Evolutionary conservation across 441 rosid species (phyloP).

Genomic region (Eutrema salsugineum): DNA sequence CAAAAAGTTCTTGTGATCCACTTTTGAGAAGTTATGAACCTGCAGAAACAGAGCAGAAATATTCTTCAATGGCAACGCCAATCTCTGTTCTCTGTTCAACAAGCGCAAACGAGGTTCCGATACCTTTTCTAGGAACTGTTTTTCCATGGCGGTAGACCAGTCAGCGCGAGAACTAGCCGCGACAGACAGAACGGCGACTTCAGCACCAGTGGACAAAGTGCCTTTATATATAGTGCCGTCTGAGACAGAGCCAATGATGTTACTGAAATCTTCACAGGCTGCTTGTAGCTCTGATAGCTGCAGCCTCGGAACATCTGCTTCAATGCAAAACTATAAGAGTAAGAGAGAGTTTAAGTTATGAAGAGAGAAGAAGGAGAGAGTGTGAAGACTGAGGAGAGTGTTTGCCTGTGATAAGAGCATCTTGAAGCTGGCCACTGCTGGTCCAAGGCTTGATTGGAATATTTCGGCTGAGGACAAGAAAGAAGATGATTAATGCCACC

Average conservation of each 20-base stretch:
- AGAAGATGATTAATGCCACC: constrained; percentile 34
- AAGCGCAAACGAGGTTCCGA: constrained; percentile 2
- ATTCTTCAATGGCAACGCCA: background rate
- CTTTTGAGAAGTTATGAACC: constrained; percentile 73
- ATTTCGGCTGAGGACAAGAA: constrained; percentile 51
- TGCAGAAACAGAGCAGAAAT: constrained; percentile 33
- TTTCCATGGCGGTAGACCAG: constrained; percentile 72
- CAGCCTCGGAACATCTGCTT: constrained; percentile 82
- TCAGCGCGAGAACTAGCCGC: constrained; percentile 42
- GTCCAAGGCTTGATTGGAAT: constrained; percentile 89
- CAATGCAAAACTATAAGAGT: background rate
- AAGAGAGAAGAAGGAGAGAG: background rate
- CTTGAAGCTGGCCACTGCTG: constrained; percentile 87
- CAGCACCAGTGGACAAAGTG: constrained; percentile 86
- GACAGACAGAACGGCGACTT: constrained; percentile 75
- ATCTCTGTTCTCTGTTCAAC: background rate
- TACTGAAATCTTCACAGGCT: constrained; percentile 98
- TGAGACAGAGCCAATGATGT: constrained; percentile 75
- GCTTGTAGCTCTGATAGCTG: constrained; percentile 83
- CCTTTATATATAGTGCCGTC: constrained; percentile 82
- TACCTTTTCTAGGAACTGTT: constrained; percentile 81
- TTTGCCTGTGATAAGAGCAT: constrained; percentile 77
- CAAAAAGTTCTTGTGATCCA: constrained; percentile 91
- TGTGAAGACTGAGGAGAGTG: constrained; percentile 10
- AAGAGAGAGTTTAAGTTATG: background rate